Evolutionary conservation across 78 protist species (phyloP).

Genomic region (Isochrysis galbana): DNA sequence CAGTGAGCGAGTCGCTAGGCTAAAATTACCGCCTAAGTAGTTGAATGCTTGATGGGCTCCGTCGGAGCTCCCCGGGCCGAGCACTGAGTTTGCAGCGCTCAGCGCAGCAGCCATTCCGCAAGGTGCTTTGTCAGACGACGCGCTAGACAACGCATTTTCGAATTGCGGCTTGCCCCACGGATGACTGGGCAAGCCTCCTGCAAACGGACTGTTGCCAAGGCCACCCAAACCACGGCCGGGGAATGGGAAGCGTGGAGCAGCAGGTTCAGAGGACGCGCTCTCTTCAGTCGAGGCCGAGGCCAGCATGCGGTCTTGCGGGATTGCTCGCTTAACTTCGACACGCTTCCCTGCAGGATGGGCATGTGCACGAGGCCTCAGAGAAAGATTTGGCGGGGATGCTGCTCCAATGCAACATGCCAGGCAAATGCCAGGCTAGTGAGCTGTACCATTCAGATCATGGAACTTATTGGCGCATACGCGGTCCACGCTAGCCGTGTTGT

Average conservation of each 20-base stretch:
- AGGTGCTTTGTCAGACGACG: too few relatives aligned
- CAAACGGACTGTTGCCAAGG: too few relatives aligned
- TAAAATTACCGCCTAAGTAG: neutral
- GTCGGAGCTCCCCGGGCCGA: neutral
- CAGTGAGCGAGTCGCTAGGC: neutral
- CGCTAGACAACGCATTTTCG: too few relatives aligned
- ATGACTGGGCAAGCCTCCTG: too few relatives aligned
- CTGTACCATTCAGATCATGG: neutral
- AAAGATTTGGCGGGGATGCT: too few relatives aligned
- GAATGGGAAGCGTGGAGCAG: too few relatives aligned
- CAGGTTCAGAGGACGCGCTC: too few relatives aligned
- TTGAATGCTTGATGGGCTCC: neutral
- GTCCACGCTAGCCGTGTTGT: neutral
- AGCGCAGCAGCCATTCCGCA: neutral
- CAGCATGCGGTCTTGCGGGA: constrained; percentile 2
- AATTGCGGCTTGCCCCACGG: too few relatives aligned
- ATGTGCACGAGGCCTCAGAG: too few relatives aligned
- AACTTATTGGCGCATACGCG: neutral
- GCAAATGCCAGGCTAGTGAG: too few relatives aligned
- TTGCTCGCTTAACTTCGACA: constrained; percentile 19
- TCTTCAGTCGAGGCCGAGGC: neutral
- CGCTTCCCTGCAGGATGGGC: neutral
- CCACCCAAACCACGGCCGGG: too few relatives aligned
- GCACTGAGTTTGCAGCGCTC: neutral
- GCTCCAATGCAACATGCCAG: too few relatives aligned